These are phyloP conservation scores for Diaporthe humulicola DNA, from an alignment of 2,329 filamentous ascomycete species.

Conservation along the genomic window DNA sequence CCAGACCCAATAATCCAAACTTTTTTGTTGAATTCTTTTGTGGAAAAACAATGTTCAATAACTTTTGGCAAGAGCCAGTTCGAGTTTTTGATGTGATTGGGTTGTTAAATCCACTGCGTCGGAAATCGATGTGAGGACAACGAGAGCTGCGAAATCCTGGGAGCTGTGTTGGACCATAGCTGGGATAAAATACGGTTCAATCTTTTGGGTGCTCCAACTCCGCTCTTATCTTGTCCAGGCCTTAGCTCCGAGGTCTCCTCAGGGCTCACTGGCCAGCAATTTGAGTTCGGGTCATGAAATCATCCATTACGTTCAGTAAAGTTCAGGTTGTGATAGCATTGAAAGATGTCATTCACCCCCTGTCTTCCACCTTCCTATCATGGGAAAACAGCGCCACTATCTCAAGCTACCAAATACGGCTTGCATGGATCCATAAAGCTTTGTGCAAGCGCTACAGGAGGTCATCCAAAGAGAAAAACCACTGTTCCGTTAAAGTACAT, in stretches of 20 bases:
- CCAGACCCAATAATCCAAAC: not conserved
- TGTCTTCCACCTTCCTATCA: conserved; percentile 6
- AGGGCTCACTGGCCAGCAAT: not conserved
- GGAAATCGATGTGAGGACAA: too few species aligned
- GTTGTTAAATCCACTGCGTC: too few species aligned
- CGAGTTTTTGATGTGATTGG: too few species aligned
- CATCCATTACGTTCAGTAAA: not conserved
- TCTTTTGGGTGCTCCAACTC: not conserved
- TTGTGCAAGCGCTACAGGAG: not conserved
- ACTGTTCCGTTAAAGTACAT: too few species aligned
- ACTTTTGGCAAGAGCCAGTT: too few species aligned
- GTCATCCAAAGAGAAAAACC: too few species aligned
- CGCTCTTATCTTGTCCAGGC: not conserved
- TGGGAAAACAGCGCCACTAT: not conserved
- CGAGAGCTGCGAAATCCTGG: not conserved
- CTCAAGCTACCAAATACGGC: not conserved
- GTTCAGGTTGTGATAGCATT: not conserved
- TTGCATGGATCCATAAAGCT: not conserved
- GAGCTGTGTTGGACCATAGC: not conserved
- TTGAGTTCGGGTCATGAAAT: not conserved
- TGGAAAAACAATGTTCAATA: not conserved
- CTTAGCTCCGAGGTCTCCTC: not conserved
- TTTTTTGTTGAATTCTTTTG: not conserved
- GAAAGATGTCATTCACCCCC: not conserved
- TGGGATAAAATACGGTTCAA: not conserved